These are phyloP conservation scores for Xylaria sp. DNA, from an alignment of 2,329 filamentous ascomycete species.

Conservation along the genomic window DNA sequence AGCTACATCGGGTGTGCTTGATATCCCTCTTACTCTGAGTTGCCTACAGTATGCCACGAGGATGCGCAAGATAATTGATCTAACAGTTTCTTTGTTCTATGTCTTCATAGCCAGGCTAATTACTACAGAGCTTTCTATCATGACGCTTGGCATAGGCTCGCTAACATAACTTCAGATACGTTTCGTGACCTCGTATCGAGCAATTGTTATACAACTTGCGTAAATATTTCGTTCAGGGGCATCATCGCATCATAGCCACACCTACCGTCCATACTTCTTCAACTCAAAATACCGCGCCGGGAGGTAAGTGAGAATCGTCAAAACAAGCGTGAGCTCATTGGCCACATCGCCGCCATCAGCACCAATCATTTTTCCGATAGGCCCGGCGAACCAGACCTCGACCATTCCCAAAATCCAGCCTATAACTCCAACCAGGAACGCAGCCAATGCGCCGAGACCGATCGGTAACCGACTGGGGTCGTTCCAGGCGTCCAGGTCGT, in stretches of 20 bases:
- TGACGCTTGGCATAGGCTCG: too few relatives aligned
- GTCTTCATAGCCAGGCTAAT: background rate
- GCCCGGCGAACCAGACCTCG: slow-evolving; percentile 50
- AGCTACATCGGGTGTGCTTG: background rate
- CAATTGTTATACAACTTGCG: background rate
- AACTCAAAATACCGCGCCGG: slow-evolving; percentile 46
- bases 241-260: background rate
- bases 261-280: slow-evolving; percentile 39
- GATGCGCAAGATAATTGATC: too few relatives aligned
- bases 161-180: background rate
- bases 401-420: slow-evolving; percentile 51
- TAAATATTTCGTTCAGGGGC: background rate
- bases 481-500: slow-evolving; percentile 47
- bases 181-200: background rate
- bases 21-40: too few relatives aligned
- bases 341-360: slow-evolving; percentile 44
- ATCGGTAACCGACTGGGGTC: slow-evolving; percentile 38
- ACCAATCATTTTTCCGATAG: slow-evolving; percentile 40
- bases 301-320: slow-evolving; percentile 43
- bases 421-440: slow-evolving; percentile 41
- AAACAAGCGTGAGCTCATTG: slow-evolving; percentile 47
- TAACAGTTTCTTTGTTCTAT: too few relatives aligned
- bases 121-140: too few relatives aligned
- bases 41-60: too few relatives aligned
- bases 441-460: slow-evolving; percentile 39